Conservation (phyloP, 371 early-diverging fungal genomes). For the Hamiltosporidium tvaerminnensis region DNA sequence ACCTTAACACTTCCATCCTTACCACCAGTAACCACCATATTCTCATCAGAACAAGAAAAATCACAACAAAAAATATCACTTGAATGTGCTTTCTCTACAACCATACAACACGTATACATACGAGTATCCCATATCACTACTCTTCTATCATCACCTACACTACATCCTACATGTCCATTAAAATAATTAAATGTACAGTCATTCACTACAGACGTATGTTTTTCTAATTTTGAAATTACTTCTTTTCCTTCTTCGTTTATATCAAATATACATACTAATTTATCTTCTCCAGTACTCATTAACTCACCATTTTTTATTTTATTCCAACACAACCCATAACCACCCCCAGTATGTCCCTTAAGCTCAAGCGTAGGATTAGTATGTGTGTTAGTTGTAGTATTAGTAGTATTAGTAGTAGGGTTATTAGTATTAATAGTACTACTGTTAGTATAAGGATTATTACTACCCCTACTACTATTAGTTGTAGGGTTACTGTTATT, state of each 20-base stretch:
- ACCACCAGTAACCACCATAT: conserved; percentile 77
- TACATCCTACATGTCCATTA: conserved; percentile 66
- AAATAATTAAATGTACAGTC: conserved; percentile 72
- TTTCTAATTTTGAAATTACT: conserved; percentile 60
- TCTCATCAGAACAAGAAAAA: conserved; percentile 70
- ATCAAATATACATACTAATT: conserved; percentile 65
- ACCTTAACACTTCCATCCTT: conserved; percentile 74
- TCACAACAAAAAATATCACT: conserved; percentile 76
- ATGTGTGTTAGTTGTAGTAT: conserved; percentile 59
- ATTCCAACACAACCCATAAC: conserved; percentile 63
- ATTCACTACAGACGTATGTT: conserved; percentile 74
- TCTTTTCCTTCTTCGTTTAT: conserved; percentile 60
- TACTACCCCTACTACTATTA: too few species aligned
- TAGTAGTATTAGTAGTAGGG: too few species aligned
- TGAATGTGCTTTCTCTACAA: conserved; percentile 64
- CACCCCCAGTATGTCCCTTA: conserved; percentile 74
- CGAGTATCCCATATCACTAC: conserved; percentile 68
- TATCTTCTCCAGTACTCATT: conserved; percentile 71
- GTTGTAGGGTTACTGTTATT: too few species aligned
- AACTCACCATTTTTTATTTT: conserved; percentile 53
- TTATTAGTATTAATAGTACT: too few species aligned
- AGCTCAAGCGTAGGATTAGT: conserved; percentile 69
- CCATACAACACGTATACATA: conserved; percentile 53
- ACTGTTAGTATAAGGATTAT: too few species aligned
- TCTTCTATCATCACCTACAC: conserved; percentile 79